These are phyloP conservation scores for Incumbomyces delicatus DNA, from an alignment of 2,329 filamentous ascomycete species.

Conservation along the genomic window DNA sequence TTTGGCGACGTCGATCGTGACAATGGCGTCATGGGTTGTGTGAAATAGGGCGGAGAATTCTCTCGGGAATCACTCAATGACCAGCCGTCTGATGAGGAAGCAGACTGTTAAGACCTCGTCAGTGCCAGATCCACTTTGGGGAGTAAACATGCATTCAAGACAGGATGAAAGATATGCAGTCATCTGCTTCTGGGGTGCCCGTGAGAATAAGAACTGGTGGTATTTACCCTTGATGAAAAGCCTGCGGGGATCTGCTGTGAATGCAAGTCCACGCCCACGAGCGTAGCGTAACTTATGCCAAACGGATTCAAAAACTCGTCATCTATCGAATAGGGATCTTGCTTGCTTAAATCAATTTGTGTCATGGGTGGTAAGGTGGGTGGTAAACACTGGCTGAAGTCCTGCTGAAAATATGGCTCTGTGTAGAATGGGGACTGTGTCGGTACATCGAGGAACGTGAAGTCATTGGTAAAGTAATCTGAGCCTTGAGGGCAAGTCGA, in stretches of 20 bases:
- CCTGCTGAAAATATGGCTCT: constrained; percentile 21
- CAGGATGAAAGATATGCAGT: constrained; percentile 6
- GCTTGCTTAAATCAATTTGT: constrained; percentile 39
- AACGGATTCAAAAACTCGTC: constrained; percentile 50
- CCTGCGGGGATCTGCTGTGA: constrained; percentile 28
- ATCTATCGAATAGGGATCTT: constrained; percentile 42
- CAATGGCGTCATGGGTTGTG: constrained; percentile 34
- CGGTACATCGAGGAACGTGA: neutral
- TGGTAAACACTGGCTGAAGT: constrained; percentile 32
- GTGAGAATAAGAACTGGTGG: constrained; percentile 21
- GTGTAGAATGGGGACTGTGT: neutral
- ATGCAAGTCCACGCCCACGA: constrained; percentile 46
- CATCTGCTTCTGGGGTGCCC: constrained; percentile 14
- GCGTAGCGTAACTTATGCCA: constrained; percentile 50
- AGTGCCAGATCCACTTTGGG: constrained; percentile 14
- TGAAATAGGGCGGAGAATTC: constrained; percentile 32
- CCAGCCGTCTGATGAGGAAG: constrained; percentile 29
- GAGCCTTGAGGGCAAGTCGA: constrained; percentile 17
- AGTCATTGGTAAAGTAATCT: constrained; percentile 11
- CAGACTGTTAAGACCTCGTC: constrained; percentile 25
- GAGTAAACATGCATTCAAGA: constrained; percentile 8
- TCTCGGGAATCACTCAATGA: constrained; percentile 32
- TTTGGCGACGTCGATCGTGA: constrained; percentile 33
- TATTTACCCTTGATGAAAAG: constrained; percentile 34
- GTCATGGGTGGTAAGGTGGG: constrained; percentile 38